phyloP scores from a whole-genome alignment of 805 yeast genomes.

The Yamadazyma sp. region DNA sequence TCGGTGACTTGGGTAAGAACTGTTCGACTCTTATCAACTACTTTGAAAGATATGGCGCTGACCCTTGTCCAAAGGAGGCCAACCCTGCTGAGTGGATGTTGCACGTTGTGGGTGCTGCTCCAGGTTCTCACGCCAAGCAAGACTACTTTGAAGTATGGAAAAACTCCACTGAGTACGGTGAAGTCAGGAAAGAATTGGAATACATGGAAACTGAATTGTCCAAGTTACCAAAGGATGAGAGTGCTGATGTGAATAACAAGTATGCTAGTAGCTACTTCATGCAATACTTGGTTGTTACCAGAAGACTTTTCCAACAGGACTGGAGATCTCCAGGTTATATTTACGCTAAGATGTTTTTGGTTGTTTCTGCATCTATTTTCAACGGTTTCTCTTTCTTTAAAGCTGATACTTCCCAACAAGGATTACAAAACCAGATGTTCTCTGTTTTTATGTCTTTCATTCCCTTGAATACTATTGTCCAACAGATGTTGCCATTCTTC shows the following conservation, averaged over 20 bases:
- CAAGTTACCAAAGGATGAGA: constrained; percentile 25
- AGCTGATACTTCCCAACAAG: constrained; percentile 57
- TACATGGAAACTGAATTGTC: constrained; percentile 52
- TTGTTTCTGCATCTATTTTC: constrained; percentile 55
- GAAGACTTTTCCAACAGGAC: constrained; percentile 27
- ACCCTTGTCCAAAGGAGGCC: constrained; percentile 35
- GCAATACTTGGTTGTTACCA: constrained; percentile 33
- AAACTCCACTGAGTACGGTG: constrained; percentile 55
- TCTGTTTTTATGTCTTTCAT: constrained; percentile 47
- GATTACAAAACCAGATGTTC: constrained; percentile 65
- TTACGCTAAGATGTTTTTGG: constrained; percentile 58
- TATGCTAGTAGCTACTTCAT: constrained; percentile 31
- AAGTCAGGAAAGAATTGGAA: constrained; percentile 57
- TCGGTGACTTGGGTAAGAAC: constrained; percentile 75
- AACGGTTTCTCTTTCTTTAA: constrained; percentile 74
- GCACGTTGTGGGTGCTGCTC: constrained; percentile 80
- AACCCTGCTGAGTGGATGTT: constrained; percentile 79
- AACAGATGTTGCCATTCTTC: constrained; percentile 46
- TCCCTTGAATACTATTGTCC: constrained; percentile 39
- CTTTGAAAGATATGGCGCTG: constrained; percentile 72
- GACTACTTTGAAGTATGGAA: constrained; percentile 79
- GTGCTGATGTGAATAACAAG: constrained; percentile 27
- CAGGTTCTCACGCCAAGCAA: constrained; percentile 70
- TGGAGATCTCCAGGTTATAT: constrained; percentile 66
- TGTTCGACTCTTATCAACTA: constrained; percentile 58